Base-by-base conservation (phyloP, 2,329 filamentous ascomycete species). In the Meredithiella fracta region DNA sequence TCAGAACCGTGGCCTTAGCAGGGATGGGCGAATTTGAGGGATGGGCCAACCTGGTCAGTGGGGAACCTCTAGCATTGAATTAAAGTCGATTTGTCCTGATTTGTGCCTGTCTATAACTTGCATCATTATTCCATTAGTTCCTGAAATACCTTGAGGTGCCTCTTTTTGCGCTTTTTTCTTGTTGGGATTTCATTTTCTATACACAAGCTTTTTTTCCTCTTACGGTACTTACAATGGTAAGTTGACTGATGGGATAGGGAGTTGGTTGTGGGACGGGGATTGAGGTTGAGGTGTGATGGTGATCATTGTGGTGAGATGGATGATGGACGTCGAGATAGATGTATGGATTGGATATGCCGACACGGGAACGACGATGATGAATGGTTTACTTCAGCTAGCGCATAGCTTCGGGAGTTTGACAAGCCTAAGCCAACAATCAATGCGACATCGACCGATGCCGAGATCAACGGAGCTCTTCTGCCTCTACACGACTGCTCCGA, bases 1-100 rank as follows among this genome's bases (percentile, higher is more conserved):
- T 52, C 31, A 40, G 50, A 52, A 52, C 29, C 50, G 50, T 52
- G 50, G 50, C 50, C 50, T 52, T 52, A 38, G 31, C 50, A 52
- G 50, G 50, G 50, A n/a, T 52, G n/a, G 8, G 22, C 11, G n/a
- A 38, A 37, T 38, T 26, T 20, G 17, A 22, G 29, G 31, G 34
- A 38, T 52, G 50, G 31, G 50, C 50, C 50, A 52, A 17, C 5
- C 50, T 52, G 50, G 50, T 31, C 50, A 52, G 50, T 52, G 29
- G 34, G 25, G 20, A 38, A 52, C 47, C 22, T 51, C 47, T 25
- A 51, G 47, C 26, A n/a, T 42, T 42, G 5, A n/a, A 20, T 42
- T 42, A 42, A n/a, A 42, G 38, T 20, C 38, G 6, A n/a, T 20
- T n/a, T 20, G 44, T 25, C 44, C 11, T 14, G 17, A 22, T 49